Evolutionary conservation across 495 filamentous ascomycete genomes (phyloP).

Genomic region (Penicillium riverlandense): DNA sequence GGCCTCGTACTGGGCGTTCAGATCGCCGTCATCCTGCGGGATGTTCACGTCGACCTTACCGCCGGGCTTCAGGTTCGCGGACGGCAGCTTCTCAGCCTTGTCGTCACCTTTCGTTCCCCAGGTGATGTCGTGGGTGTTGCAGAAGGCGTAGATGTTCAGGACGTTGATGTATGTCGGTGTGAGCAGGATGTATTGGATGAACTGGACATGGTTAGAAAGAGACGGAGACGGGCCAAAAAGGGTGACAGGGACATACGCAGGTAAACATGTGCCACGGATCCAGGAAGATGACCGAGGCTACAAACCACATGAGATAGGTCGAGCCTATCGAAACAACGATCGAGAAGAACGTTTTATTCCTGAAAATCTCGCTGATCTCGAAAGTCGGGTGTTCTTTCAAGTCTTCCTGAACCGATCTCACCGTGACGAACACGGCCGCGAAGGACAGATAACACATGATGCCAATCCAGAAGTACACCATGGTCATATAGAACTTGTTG

Average conservation of each 20-base stretch:
- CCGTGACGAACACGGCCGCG: conserved; percentile 91
- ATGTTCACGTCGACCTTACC: conserved; percentile 93
- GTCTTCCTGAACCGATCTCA: conserved; percentile 69
- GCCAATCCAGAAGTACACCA: conserved; percentile 93
- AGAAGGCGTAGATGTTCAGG: conserved; percentile 96
- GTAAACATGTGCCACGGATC: conserved; percentile 99
- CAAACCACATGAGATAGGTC: conserved; percentile 90
- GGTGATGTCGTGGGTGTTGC: conserved; percentile 94
- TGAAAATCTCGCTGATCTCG: conserved; percentile 60
- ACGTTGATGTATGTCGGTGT: conserved; percentile 96
- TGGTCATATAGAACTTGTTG: conserved; percentile 87
- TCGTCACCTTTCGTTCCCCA: conserved; percentile 97
- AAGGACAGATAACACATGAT: conserved; percentile 96
- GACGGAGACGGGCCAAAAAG: background rate
- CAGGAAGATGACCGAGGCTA: conserved; percentile 90
- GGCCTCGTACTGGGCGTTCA: conserved; percentile 90
- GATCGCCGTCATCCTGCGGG: conserved; percentile 74
- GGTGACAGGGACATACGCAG: conserved; percentile 36
- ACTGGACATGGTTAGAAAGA: conserved; percentile 31
- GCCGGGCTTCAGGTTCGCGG: conserved; percentile 75
- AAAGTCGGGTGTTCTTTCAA: conserved; percentile 56
- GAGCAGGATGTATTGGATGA: conserved; percentile 93
- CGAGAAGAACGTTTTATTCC: conserved; percentile 59
- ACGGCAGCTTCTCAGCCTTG: conserved; percentile 75
- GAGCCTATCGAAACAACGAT: conserved; percentile 86